Conservation (phyloP, 306 rosid genomes). For the Medicago truncatula region MtrunA17r5.0-ANR NC_053043.1:9921501-9922000, state of each 20-base stretch:
- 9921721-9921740: conserved; percentile 8
- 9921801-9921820: conserved; percentile 14
- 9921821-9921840: conserved; percentile 36
- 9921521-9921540: conserved; percentile 62
- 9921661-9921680: conserved; percentile 48
- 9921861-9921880: conserved; percentile 32
- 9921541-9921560: conserved; percentile 27
- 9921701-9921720: conserved; percentile 17
- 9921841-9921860: background rate
- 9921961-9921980: conserved; percentile 26
- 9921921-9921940: background rate
- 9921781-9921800: background rate
- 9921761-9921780: conserved; percentile 6
- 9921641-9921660: conserved; percentile 33
- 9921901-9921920: conserved; percentile 21
- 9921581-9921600: background rate
- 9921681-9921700: conserved; percentile 26
- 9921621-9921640: conserved; percentile 14
- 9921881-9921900: conserved; percentile 33
- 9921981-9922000: conserved; percentile 25
- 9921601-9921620: background rate
- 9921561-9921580: background rate
- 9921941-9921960: conserved; percentile 2
- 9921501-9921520: conserved; percentile 68
- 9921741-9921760: conserved; percentile 35